Conservation (phyloP, 2,329 filamentous ascomycete species). For the Nemania sp. region DNA sequence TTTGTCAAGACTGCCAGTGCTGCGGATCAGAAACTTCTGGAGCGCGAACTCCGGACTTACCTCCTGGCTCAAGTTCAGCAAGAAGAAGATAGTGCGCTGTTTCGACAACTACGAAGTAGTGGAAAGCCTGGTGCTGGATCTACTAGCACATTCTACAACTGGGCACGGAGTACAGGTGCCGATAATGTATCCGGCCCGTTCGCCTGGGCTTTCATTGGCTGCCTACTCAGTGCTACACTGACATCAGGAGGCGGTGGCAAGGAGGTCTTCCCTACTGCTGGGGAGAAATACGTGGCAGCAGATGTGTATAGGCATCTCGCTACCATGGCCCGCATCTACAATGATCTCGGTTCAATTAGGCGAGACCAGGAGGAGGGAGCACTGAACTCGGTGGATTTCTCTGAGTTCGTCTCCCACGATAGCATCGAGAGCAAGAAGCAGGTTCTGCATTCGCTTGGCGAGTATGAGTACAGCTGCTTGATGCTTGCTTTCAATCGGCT, state of each 20-base stretch:
- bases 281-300: slow-evolving; percentile 26
- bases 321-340: slow-evolving; percentile 40
- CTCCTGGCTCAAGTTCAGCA: slow-evolving; percentile 26
- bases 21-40: slow-evolving; percentile 18
- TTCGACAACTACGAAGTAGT: slow-evolving; percentile 12
- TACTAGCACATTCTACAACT: slow-evolving; percentile 25
- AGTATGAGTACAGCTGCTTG: slow-evolving; percentile 36
- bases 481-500: slow-evolving; percentile 23
- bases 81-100: slow-evolving; percentile 22
- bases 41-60: slow-evolving; percentile 24
- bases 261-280: slow-evolving; percentile 25
- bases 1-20: slow-evolving; percentile 20
- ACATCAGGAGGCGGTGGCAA: slow-evolving; percentile 20
- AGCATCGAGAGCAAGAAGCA: slow-evolving; percentile 17
- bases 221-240: slow-evolving; percentile 19
- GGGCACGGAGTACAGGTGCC: slow-evolving; percentile 26
- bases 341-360: slow-evolving; percentile 40
- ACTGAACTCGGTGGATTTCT: slow-evolving; percentile 41
- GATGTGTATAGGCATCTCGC: slow-evolving; percentile 30
- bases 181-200: slow-evolving; percentile 27
- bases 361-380: slow-evolving; percentile 39
- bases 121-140: slow-evolving; percentile 12
- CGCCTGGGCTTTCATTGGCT: slow-evolving; percentile 26
- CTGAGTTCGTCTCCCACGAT: slow-evolving; percentile 31
- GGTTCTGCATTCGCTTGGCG: slow-evolving; percentile 29